Conservation (phyloP, 2,329 filamentous ascomycete species). For the Calcarisporium arbuscula region DNA sequence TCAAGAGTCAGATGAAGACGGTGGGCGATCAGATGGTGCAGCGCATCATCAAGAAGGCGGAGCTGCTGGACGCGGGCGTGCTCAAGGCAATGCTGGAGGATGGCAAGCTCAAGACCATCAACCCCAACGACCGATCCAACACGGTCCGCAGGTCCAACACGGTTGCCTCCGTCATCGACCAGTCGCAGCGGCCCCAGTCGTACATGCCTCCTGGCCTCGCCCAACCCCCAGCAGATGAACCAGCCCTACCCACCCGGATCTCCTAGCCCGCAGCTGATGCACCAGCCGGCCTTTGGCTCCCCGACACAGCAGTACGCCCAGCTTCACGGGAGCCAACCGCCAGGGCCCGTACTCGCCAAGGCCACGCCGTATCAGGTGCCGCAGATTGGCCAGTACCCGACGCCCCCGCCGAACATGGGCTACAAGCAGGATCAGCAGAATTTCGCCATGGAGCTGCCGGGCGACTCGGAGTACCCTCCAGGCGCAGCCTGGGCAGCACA, state of each 20-base stretch:
- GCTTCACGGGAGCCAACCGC: slow-evolving; percentile 14
- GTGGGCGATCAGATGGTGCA: slow-evolving; percentile 63
- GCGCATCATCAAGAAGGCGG: slow-evolving; percentile 65
- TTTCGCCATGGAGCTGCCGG: slow-evolving; percentile 37
- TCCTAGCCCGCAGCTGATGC: no score
- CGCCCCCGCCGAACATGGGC: no score
- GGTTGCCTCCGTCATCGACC: not conserved
- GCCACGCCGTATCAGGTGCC: no score
- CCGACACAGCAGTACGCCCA: slow-evolving; percentile 12
- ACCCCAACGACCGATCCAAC: slow-evolving; percentile 44
- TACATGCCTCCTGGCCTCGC: slow-evolving; percentile 3
- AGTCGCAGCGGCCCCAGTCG: not conserved
- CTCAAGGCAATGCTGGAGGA: slow-evolving; percentile 63
- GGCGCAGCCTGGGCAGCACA: slow-evolving; percentile 11
- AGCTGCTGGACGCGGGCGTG: slow-evolving; percentile 59
- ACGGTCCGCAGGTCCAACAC: slow-evolving; percentile 10
- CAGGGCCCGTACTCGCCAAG: no score
- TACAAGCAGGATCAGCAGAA: no score
- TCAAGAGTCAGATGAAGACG: slow-evolving; percentile 60
- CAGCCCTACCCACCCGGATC: no score
- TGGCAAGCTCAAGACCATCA: slow-evolving; percentile 54
- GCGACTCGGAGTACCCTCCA: slow-evolving; percentile 32
- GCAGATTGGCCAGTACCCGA: slow-evolving; percentile 8
- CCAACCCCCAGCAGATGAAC: no score
- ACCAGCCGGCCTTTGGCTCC: no score